Percentiles rank a stretch among this genome's conserved stretches.
Evolutionary conservation across 2,329 filamentous ascomycete genomes (phyloP).

Genomic region (Reticulascus tulasneorum): DNA sequence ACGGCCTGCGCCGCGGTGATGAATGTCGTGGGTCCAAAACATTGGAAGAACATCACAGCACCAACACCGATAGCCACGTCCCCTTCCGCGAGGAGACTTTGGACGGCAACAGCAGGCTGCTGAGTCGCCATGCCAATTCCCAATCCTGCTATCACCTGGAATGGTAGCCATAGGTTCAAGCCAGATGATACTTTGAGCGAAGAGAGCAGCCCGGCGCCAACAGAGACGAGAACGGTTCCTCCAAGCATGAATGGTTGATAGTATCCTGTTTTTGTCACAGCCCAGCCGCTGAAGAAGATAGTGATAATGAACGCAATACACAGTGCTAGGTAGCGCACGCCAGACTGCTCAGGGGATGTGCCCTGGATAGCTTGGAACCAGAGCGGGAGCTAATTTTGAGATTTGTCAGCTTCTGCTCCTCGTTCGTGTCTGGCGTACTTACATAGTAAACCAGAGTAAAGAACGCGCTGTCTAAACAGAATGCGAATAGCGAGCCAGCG

Average conservation of each 20-base stretch:
- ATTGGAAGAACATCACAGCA: slow-evolving; percentile 5
- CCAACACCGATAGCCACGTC: slow-evolving; percentile 6
- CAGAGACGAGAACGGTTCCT: slow-evolving; percentile 20
- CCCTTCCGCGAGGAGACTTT: background rate
- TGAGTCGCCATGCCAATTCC: slow-evolving; percentile 6
- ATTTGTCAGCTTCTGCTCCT: background rate
- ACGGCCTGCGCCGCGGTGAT: slow-evolving; percentile 6
- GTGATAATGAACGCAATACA: slow-evolving; percentile 21
- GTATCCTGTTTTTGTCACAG: slow-evolving; percentile 26
- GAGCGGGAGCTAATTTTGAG: slow-evolving; percentile 22
- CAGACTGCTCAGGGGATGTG: slow-evolving; percentile 25
- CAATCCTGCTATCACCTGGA: slow-evolving; percentile 7
- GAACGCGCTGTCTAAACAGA: slow-evolving; percentile 11
- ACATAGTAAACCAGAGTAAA: slow-evolving; percentile 9
- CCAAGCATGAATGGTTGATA: slow-evolving; percentile 29
- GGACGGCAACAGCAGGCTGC: slow-evolving; percentile 6
- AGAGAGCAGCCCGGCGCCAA: slow-evolving; percentile 16
- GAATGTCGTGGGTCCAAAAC: slow-evolving; percentile 4
- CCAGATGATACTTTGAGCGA: slow-evolving; percentile 16
- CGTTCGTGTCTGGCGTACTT: no score
- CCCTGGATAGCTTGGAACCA: slow-evolving; percentile 32
- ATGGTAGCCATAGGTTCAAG: slow-evolving; percentile 28
- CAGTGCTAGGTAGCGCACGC: slow-evolving; percentile 25
- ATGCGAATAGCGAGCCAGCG: slow-evolving; percentile 18
- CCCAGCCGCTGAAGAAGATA: slow-evolving; percentile 17